Conservation (phyloP, 371 early-diverging fungal species). For the Syncephalastrum contaminatum region DNA sequence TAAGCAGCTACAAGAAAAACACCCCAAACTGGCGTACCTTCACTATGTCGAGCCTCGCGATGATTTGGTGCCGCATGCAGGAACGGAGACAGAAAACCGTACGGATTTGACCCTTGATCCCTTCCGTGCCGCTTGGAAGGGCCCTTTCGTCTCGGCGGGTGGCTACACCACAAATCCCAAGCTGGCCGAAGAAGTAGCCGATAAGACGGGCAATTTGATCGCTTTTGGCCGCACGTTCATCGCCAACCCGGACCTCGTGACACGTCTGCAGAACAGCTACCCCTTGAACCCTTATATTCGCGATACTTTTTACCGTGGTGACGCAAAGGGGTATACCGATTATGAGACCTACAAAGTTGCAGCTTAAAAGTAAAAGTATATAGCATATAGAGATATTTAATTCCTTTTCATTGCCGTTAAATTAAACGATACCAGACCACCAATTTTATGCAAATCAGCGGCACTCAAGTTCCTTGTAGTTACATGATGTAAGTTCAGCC, state of each 20-base stretch:
- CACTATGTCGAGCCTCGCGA: slow-evolving; percentile 36
- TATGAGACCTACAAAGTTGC: slow-evolving; percentile 7
- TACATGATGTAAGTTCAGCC: too few relatives aligned
- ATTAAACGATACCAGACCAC: too few relatives aligned
- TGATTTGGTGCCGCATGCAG: too few relatives aligned
- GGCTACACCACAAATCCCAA: slow-evolving; percentile 22
- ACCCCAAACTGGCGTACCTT: slow-evolving; percentile 28
- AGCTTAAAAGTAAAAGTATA: too few relatives aligned
- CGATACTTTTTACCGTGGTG: slow-evolving; percentile 18
- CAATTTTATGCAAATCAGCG: too few relatives aligned
- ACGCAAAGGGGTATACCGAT: slow-evolving; percentile 21
- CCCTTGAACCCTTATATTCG: slow-evolving; percentile 25
- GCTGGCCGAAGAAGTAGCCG: slow-evolving; percentile 17
- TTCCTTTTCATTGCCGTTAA: too few relatives aligned
- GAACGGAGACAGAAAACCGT: too few relatives aligned
- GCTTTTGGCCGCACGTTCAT: slow-evolving; percentile 38
- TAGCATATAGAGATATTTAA: too few relatives aligned
- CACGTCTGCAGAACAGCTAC: slow-evolving; percentile 24
- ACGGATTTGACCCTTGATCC: slow-evolving; percentile 17
- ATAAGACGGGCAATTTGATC: slow-evolving; percentile 21
- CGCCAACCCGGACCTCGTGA: slow-evolving; percentile 35
- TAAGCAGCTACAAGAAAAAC: slow-evolving; percentile 21
- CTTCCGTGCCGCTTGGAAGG: slow-evolving; percentile 31
- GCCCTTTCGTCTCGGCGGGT: slow-evolving; percentile 26
- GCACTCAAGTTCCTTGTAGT: too few relatives aligned